Base-by-base conservation (phyloP, 2,329 filamentous ascomycete species). In the Pseudogymnoascus sp. region DNA sequence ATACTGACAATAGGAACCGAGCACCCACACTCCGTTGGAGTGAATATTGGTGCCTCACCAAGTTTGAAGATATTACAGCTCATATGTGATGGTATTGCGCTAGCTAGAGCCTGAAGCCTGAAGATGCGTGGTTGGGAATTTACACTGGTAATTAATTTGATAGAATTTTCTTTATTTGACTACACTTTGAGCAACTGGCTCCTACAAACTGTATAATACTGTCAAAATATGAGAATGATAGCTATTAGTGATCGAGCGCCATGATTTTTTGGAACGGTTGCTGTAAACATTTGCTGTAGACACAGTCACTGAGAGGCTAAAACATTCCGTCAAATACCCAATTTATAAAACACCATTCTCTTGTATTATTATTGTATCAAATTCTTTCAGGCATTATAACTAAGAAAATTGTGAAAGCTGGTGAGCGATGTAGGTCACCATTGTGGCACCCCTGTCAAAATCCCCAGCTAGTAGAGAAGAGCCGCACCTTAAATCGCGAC, bases 401-500 rank as follows among this genome's bases (percentile, higher is more conserved):
- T n/a, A 4, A 50, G 16, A 50, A n/a, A 28, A 10, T 2, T 14
- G n/a, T 31, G n/a, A 31, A 31, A 28, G 7, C 10, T 14, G 21
- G 10, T 28, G 12, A 34, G 12, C 46, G 42, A 25, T 5, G 28
- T 53, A 34, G 23, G 11, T 44, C 23, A 28, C 28, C 44, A 7
- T 10, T 28, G 10, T 53, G 8, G n/a, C 25, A 56, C 28, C 46
- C 46, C 25, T 56, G 46, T 56, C 46, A 56, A 18, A 56, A 34
- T 18, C 46, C 25, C 46, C 46, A 34, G n/a, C 46, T 56, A 56
- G 46, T 1, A 18, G 46, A 18, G n/a, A 56, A 56, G 46, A 56
- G 46, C 46, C 46, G 46, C 46, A 56, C 46, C 46, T 56, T 56
- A 56, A 56, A 56, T 56, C 46, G 46, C 46, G 46, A 56, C 46